phyloP scores from a whole-genome alignment of 1,284 basidiomycete species.

The Apiotrichum montevideense region DNA sequence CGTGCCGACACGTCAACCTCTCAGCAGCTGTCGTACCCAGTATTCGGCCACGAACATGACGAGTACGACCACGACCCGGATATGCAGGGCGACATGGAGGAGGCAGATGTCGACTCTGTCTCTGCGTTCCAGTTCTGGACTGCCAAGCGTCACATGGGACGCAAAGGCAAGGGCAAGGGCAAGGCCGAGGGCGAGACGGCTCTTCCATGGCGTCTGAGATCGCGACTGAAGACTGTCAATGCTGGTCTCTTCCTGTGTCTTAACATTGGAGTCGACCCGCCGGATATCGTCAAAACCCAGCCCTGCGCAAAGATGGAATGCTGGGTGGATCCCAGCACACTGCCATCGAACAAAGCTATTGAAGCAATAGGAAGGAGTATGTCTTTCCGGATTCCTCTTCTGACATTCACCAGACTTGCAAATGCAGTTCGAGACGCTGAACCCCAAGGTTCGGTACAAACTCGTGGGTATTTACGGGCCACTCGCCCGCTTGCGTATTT shows the following conservation, averaged over 20 bases:
- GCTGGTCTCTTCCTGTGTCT: slow-evolving; percentile 92
- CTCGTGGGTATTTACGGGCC: slow-evolving; percentile 44
- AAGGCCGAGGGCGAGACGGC: slow-evolving; percentile 35
- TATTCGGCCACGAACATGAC: slow-evolving; percentile 19
- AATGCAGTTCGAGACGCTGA: slow-evolving; percentile 90
- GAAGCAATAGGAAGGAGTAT: slow-evolving; percentile 48
- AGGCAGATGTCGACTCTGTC: slow-evolving; percentile 17
- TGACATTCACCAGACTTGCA: slow-evolving; percentile 57
- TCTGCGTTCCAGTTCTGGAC: slow-evolving; percentile 45
- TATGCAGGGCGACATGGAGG: slow-evolving; percentile 25
- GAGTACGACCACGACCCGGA: slow-evolving; percentile 24
- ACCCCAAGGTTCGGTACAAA: slow-evolving; percentile 79
- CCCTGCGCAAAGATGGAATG: slow-evolving; percentile 93
- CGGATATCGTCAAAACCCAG: slow-evolving; percentile 93
- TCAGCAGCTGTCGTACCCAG: slow-evolving; percentile 34
- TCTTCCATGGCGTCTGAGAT: slow-evolving; percentile 65
- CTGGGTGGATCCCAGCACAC: slow-evolving; percentile 91
- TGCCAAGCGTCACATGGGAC: slow-evolving; percentile 39
- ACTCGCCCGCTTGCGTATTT: slow-evolving; percentile 2
- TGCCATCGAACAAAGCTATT: slow-evolving; percentile 76
- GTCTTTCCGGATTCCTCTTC: slow-evolving; percentile 1
- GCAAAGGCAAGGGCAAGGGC: slow-evolving; percentile 30
- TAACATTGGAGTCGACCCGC: slow-evolving; percentile 96
- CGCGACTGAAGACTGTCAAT: slow-evolving; percentile 82
- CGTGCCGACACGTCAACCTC: slow-evolving; percentile 44